Conservation (phyloP, 2,329 filamentous ascomycete species). For the Rhinocladiella similis region DNA sequence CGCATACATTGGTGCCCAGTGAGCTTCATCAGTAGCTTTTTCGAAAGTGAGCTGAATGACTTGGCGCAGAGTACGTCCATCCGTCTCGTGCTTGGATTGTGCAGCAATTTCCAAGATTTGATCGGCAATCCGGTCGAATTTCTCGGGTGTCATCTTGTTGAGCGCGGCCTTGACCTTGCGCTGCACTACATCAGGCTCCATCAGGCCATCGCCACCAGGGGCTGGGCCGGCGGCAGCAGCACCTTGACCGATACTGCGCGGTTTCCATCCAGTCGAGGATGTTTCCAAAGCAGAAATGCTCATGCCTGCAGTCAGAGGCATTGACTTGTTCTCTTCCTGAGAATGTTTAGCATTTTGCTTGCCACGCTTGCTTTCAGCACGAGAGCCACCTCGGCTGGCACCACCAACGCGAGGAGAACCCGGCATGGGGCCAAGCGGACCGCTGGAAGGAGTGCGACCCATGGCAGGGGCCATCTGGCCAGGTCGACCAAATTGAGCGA, state of each 20-base stretch:
- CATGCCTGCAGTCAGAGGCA: slow-evolving; percentile 84
- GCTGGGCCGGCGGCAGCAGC: slow-evolving; percentile 48
- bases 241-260: slow-evolving; percentile 63
- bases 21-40: slow-evolving; percentile 96
- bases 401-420: slow-evolving; percentile 70
- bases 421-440: slow-evolving; percentile 58
- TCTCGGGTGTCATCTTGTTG: slow-evolving; percentile 99
- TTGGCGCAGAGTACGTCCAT: slow-evolving; percentile 91
- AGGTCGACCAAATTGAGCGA: slow-evolving; percentile 62
- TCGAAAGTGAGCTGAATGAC: slow-evolving; percentile 99
- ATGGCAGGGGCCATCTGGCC: slow-evolving; percentile 62
- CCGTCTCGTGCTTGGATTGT: slow-evolving; percentile 92
- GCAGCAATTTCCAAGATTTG: slow-evolving; percentile 90
- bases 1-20: slow-evolving; percentile 99
- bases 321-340: slow-evolving; percentile 73
- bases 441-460: slow-evolving; percentile 60
- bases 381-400: slow-evolving; percentile 58
- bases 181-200: slow-evolving; percentile 92
- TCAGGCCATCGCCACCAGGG: slow-evolving; percentile 56
- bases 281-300: slow-evolving; percentile 77
- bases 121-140: slow-evolving; percentile 92
- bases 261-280: slow-evolving; percentile 84
- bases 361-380: slow-evolving; percentile 50
- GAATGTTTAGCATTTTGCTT: slow-evolving; percentile 58
- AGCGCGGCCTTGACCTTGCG: slow-evolving; percentile 97